These are phyloP conservation scores for Phialocephala subalpina DNA, from an alignment of 2,329 filamentous ascomycete species.

Conservation along the genomic window DNA sequence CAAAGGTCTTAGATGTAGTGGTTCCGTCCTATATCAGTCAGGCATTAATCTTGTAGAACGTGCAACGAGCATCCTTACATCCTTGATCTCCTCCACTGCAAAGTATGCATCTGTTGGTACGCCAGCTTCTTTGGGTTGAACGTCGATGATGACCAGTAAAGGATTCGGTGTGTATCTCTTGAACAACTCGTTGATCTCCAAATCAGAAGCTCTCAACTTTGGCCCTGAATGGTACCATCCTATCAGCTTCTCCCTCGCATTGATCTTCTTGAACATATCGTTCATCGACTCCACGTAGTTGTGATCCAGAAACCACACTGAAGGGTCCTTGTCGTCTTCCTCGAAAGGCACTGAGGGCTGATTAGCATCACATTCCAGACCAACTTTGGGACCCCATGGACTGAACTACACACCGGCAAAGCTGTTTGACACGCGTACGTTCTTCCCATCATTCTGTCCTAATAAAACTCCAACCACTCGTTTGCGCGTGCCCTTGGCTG, in stretches of 20 bases:
- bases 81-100: conserved; percentile 99
- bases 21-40: conserved; percentile 79
- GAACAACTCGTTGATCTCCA: conserved; percentile 99
- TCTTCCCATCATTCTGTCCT: conserved; percentile 95
- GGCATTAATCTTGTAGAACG: conserved; percentile 10
- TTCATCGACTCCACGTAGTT: conserved; percentile 99
- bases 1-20: conserved; percentile 95
- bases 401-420: conserved; percentile 77
- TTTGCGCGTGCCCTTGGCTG: conserved; percentile 84
- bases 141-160: conserved; percentile 95
- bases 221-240: conserved; percentile 99
- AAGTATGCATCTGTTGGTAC: conserved; percentile 99
- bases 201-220: conserved; percentile 93
- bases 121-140: conserved; percentile 96
- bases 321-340: conserved; percentile 98
- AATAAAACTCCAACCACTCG: conserved; percentile 94
- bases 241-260: conserved; percentile 97
- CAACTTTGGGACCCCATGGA: neutral
- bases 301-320: conserved; percentile 99
- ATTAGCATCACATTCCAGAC: conserved; percentile 4
- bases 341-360: conserved; percentile 85
- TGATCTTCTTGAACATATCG: conserved; percentile 99
- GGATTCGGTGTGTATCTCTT: conserved; percentile 98
- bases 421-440: conserved; percentile 97
- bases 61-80: conserved; percentile 66